Percentiles rank a stretch among this genome's conserved stretches.
phyloP scores from a whole-genome alignment of 1,284 basidiomycete genomes.

The Cerioporus squamosus region DNA sequence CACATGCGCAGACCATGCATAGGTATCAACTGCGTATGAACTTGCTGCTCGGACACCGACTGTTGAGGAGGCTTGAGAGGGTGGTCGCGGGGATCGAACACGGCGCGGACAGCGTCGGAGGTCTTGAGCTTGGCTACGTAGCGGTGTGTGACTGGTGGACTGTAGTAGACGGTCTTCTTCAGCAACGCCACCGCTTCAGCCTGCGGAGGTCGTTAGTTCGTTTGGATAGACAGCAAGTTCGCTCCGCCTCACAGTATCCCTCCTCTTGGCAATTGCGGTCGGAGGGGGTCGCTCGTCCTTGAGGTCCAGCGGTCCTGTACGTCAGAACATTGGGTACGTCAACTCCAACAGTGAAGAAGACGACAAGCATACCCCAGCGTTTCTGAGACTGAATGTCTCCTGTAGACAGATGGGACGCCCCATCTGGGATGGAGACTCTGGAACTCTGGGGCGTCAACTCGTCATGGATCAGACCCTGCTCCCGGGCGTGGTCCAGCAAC shows the following conservation, averaged over 20 bases:
- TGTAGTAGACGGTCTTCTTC: slow-evolving; percentile 60
- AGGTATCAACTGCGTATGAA: slow-evolving; percentile 42
- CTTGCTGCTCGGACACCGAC: slow-evolving; percentile 63
- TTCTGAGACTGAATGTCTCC: slow-evolving; percentile 27
- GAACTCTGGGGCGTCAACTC: slow-evolving; percentile 13
- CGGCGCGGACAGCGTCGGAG: slow-evolving; percentile 50
- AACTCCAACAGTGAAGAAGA: background rate
- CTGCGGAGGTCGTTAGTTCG: slow-evolving; percentile 33
- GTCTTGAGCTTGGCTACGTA: slow-evolving; percentile 54
- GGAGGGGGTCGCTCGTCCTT: slow-evolving; percentile 64
- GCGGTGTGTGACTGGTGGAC: slow-evolving; percentile 56
- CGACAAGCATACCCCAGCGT: slow-evolving; percentile 30
- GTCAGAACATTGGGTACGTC: background rate
- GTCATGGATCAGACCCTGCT: slow-evolving; percentile 48
- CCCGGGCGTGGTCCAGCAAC: slow-evolving; percentile 49
- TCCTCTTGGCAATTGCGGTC: slow-evolving; percentile 63
- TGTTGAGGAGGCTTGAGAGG: slow-evolving; percentile 53
- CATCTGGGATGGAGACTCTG: slow-evolving; percentile 5
- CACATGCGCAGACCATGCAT: slow-evolving; percentile 60
- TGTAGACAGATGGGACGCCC: slow-evolving; percentile 14
- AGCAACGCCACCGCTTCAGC: slow-evolving; percentile 58
- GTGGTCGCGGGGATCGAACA: slow-evolving; percentile 54
- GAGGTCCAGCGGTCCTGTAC: slow-evolving; percentile 55
- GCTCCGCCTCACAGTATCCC: slow-evolving; percentile 52
- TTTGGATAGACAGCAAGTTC: background rate